phyloP scores from a whole-genome alignment of 768 basidiomycete genomes.

The Lactarius hatsudake region DNA sequence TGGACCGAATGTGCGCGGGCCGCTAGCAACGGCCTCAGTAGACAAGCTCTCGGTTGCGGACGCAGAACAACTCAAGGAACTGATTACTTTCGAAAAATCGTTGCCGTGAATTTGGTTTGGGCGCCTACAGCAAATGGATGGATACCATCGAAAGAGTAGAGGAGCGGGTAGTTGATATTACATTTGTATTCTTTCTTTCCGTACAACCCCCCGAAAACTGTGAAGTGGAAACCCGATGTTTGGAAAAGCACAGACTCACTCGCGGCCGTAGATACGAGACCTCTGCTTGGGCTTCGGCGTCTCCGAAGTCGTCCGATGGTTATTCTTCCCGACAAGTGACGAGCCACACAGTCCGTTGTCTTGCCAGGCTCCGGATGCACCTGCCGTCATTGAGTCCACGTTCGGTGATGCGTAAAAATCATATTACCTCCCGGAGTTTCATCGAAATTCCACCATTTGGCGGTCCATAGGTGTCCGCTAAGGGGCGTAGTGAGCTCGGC shows the following conservation, averaged over 20 bases:
- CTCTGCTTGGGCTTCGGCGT: background rate
- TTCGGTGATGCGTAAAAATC: background rate
- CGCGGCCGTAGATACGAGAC: background rate
- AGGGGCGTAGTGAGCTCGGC: background rate
- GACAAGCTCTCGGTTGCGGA: conserved; percentile 27
- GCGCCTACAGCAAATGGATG: background rate
- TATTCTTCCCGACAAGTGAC: conserved; percentile 9
- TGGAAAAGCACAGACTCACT: background rate
- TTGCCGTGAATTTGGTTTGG: conserved; percentile 27
- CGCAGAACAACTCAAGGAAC: conserved; percentile 30
- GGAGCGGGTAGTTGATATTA: background rate
- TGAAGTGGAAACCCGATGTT: background rate
- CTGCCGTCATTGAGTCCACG: background rate
- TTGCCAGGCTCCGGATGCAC: conserved; percentile 35
- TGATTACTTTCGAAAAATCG: conserved; percentile 35
- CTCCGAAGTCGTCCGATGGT: background rate
- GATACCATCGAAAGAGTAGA: background rate
- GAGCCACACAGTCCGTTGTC: conserved; percentile 36
- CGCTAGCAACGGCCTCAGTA: conserved; percentile 27
- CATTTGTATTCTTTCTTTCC: background rate
- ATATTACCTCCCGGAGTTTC: conserved; percentile 37
- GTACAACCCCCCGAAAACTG: background rate
- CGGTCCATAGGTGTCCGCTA: conserved; percentile 51
- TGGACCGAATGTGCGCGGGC: conserved; percentile 34
- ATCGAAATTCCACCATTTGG: conserved; percentile 47